A percentile compares a stretch with the other conserved stretches of the same genome.
Conservation (phyloP, 208 protist species). For the Trypanosomatidae sp. region DNA sequence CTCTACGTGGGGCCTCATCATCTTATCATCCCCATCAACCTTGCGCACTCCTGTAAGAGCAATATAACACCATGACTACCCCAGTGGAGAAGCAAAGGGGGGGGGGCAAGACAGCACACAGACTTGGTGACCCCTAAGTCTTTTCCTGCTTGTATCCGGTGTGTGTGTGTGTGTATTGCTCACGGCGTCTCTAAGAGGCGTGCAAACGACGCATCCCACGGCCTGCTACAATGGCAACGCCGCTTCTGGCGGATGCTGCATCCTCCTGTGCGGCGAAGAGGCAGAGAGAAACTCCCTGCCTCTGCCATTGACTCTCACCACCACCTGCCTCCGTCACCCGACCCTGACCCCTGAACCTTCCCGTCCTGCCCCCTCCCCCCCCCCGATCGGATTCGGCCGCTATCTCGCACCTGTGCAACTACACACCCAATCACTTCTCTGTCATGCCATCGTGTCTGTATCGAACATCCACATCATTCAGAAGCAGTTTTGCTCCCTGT, state of each 20-base stretch:
- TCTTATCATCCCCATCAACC: neutral
- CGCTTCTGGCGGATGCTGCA: neutral
- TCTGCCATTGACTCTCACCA: neutral
- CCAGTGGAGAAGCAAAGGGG: neutral
- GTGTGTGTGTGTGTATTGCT: neutral
- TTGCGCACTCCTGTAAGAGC: neutral
- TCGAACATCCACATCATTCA: neutral
- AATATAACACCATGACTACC: neutral
- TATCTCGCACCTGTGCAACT: neutral
- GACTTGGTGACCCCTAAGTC: neutral
- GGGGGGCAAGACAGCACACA: neutral
- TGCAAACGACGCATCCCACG: neutral
- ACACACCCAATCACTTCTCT: neutral
- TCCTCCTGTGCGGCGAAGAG: neutral
- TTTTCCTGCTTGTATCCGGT: neutral
- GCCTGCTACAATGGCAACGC: neutral
- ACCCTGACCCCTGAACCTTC: neutral
- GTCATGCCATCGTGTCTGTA: neutral
- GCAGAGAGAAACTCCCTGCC: neutral
- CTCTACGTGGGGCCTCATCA: neutral
- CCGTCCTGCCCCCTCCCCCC: neutral
- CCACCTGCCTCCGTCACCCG: neutral
- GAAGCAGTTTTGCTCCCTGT: neutral
- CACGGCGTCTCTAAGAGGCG: neutral
- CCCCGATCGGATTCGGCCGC: neutral